Base-by-base conservation (phyloP, 805 yeast species). In the Candida qinlingensis region DNA sequence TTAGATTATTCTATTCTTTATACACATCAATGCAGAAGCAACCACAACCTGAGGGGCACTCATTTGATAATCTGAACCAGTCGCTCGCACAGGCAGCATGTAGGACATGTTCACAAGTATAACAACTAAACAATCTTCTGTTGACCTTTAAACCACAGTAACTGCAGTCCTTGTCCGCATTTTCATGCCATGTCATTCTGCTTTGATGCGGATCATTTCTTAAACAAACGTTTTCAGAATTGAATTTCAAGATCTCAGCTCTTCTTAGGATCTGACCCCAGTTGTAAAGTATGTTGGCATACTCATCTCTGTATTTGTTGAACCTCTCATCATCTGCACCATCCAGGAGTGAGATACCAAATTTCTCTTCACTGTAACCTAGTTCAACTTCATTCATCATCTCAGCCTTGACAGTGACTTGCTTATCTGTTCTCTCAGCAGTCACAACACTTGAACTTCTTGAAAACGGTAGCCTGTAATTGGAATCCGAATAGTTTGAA, bases 211-310 rank as follows among this genome's bases (percentile, higher is more conserved):
- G 29, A 68, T 60, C 41, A 41, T 57, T 41, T 35, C 47, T 34
- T 5, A 41, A 30, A 38, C 49, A 36, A 2, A 52, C 46, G 6
- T 54, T 49, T 19, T 59, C 49, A n/a, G 74, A 76, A 57, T 84
- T 85, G 69, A 80, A 78, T 65, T 91, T 89, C 48, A 88, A 63
- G 9, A 91, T 77, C 58, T 91, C 91, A 30, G 87, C 80, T 39
- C 96, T 67, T 54, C 83, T 80, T n/a, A 86, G 75, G 0, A 90
- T 86, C 19, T 90, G 71, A 0, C 94, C 95, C 97, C 97, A 92
- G 34, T 76, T 65, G 58, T 78, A 87, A 11, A 91, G 69, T 60
- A 91, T 74, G 19, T 83, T 77, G 0, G 97, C 90, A 63, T 92
- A 91, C 55, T 82, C 84, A 25, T 76, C 73, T 37, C 96, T 79